phyloP scores from a whole-genome alignment of 371 early-diverging fungal genomes.

The Rhizopus sp. region DNA sequence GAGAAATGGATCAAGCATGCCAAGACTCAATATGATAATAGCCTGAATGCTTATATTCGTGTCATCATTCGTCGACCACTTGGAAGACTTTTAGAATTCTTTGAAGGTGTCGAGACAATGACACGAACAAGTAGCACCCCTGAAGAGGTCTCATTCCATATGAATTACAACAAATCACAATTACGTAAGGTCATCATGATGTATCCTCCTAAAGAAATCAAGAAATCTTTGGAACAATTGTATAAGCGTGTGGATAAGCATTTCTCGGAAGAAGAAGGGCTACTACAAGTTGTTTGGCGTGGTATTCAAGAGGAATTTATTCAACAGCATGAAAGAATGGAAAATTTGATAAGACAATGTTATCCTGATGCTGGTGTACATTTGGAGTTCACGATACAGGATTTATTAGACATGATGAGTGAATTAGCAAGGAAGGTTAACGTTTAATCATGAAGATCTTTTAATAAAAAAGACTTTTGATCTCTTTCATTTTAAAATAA shows the following conservation, averaged over 20 bases:
- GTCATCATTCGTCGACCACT: slow-evolving; percentile 87
- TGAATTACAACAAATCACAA: slow-evolving; percentile 84
- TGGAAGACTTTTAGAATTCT: slow-evolving; percentile 91
- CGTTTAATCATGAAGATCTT: slow-evolving; percentile 15
- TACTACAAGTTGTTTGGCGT: slow-evolving; percentile 91
- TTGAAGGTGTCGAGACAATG: slow-evolving; percentile 88
- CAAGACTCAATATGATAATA: slow-evolving; percentile 79
- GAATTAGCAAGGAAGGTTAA: slow-evolving; percentile 62
- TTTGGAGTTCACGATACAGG: slow-evolving; percentile 89
- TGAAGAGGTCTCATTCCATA: slow-evolving; percentile 85
- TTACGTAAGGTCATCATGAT: slow-evolving; percentile 83
- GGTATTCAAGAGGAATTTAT: slow-evolving; percentile 89
- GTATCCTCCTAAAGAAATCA: slow-evolving; percentile 84
- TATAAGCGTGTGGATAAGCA: slow-evolving; percentile 95
- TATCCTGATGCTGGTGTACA: slow-evolving; percentile 84
- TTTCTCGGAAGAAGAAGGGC: slow-evolving; percentile 80
- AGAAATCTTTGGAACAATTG: slow-evolving; percentile 77
- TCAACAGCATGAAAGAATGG: slow-evolving; percentile 79
- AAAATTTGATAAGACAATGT: slow-evolving; percentile 76
- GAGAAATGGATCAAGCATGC: slow-evolving; percentile 86
- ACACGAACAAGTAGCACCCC: slow-evolving; percentile 69
- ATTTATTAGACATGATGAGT: slow-evolving; percentile 71
- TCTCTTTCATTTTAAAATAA: no score
- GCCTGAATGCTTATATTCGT: slow-evolving; percentile 80
- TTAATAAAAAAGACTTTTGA: no score